Conservation (phyloP, 441 rosid species). For the Populus tomentosa region DNA sequence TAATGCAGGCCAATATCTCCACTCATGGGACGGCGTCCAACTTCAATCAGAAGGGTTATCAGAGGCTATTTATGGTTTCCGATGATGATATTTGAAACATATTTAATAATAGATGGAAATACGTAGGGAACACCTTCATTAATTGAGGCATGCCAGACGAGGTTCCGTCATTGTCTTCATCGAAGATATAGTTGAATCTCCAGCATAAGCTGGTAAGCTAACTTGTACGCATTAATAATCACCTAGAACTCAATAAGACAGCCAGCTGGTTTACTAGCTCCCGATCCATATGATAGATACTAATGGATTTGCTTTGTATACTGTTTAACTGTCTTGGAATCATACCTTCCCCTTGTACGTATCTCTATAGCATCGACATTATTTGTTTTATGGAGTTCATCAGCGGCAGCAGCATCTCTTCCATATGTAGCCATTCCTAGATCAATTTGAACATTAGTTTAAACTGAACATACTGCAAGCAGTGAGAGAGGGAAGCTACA, state of each 20-base stretch:
- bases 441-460: too few relatives aligned
- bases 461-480: too few relatives aligned
- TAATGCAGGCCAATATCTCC: constrained; percentile 51
- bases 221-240: constrained; percentile 25
- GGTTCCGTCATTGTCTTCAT: constrained; percentile 49
- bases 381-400: too few relatives aligned
- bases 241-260: not conserved
- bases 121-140: constrained; percentile 43
- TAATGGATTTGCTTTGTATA: not conserved
- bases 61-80: not conserved
- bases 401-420: too few relatives aligned
- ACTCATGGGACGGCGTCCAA: constrained; percentile 70
- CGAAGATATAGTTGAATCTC: constrained; percentile 39
- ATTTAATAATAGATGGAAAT: not conserved
- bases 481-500: too few relatives aligned
- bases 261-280: not conserved
- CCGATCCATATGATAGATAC: not conserved
- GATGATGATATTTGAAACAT: not conserved
- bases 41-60: constrained; percentile 21
- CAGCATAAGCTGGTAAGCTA: constrained; percentile 46
- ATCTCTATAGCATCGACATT: constrained; percentile 33
- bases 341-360: constrained; percentile 56
- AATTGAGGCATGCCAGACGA: constrained; percentile 38
- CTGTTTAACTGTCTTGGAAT: not conserved
- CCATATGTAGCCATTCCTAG: too few relatives aligned